phyloP scores from a whole-genome alignment of 208 protist genomes.

The Acanthamoeba triangularis region DNA sequence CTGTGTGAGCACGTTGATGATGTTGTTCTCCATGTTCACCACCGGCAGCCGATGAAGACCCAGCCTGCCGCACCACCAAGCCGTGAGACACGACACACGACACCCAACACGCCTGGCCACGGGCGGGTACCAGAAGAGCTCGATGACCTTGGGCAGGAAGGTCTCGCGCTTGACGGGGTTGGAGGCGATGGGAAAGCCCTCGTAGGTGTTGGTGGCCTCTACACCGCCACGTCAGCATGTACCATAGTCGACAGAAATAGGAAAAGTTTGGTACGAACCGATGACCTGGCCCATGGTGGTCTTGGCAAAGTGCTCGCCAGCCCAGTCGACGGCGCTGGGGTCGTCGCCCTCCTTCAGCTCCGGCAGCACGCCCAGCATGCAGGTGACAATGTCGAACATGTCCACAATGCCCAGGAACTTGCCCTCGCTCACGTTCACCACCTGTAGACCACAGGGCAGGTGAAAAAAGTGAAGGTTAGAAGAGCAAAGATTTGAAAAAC shows the following conservation, averaged over 20 bases:
- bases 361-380: slow-evolving; percentile 60
- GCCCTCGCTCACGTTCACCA: slow-evolving; percentile 54
- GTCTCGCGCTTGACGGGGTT: slow-evolving; percentile 70
- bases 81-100: too few relatives aligned
- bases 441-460: neutral
- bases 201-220: slow-evolving; percentile 67
- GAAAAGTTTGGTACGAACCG: too few relatives aligned
- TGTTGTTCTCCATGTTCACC: slow-evolving; percentile 70
- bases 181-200: slow-evolving; percentile 39
- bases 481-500: neutral
- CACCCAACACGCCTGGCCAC: too few relatives aligned
- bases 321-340: neutral
- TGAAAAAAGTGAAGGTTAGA: too few relatives aligned
- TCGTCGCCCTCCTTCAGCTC: neutral
- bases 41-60: slow-evolving; percentile 48
- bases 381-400: slow-evolving; percentile 75
- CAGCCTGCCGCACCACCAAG: neutral
- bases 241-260: neutral
- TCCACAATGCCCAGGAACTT: slow-evolving; percentile 69
- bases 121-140: slow-evolving; percentile 56
- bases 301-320: slow-evolving; percentile 61
- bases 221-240: neutral
- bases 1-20: slow-evolving; percentile 73
- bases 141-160: slow-evolving; percentile 59
- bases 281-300: slow-evolving; percentile 60